Evolutionary conservation across 805 yeast species (phyloP).

Genomic region (Candida tibetensis): DNA sequence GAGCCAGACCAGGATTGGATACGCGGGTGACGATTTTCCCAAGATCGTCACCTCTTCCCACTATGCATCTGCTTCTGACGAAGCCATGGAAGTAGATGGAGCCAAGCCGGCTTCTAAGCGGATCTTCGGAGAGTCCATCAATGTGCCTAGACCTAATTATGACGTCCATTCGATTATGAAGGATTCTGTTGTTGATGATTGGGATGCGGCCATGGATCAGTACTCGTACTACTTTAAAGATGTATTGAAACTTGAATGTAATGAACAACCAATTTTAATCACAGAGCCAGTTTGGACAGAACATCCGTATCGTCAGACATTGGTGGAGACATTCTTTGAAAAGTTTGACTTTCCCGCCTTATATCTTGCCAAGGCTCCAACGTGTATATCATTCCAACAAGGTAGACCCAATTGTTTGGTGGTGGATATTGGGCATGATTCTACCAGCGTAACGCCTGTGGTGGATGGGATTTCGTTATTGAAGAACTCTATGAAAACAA

Average conservation of each 20-base stretch:
- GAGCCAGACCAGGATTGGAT: slow-evolving; percentile 77
- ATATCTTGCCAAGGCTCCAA: slow-evolving; percentile 77
- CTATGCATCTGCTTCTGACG: slow-evolving; percentile 46
- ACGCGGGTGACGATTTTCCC: slow-evolving; percentile 91
- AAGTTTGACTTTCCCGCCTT: slow-evolving; percentile 72
- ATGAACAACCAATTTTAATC: slow-evolving; percentile 71
- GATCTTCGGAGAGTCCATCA: slow-evolving; percentile 42
- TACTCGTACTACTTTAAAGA: slow-evolving; percentile 60
- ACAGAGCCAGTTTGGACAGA: slow-evolving; percentile 90
- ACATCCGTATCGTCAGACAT: slow-evolving; percentile 58
- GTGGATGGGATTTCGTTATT: slow-evolving; percentile 77
- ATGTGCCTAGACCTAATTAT: slow-evolving; percentile 48
- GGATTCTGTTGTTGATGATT: slow-evolving; percentile 67
- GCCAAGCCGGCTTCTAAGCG: slow-evolving; percentile 14
- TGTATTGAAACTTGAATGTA: slow-evolving; percentile 49
- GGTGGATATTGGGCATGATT: slow-evolving; percentile 82
- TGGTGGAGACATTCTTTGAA: slow-evolving; percentile 73
- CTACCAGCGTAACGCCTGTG: slow-evolving; percentile 74
- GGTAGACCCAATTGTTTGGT: slow-evolving; percentile 86
- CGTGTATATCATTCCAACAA: slow-evolving; percentile 83
- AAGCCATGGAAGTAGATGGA: slow-evolving; percentile 5
- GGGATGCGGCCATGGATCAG: slow-evolving; percentile 82
- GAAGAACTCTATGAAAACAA: slow-evolving; percentile 67
- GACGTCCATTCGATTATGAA: slow-evolving; percentile 57
- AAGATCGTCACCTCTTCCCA: slow-evolving; percentile 69